Evolutionary conservation across 1,284 basidiomycete genomes (phyloP).

Genomic region (Puccinia coronata): DNA sequence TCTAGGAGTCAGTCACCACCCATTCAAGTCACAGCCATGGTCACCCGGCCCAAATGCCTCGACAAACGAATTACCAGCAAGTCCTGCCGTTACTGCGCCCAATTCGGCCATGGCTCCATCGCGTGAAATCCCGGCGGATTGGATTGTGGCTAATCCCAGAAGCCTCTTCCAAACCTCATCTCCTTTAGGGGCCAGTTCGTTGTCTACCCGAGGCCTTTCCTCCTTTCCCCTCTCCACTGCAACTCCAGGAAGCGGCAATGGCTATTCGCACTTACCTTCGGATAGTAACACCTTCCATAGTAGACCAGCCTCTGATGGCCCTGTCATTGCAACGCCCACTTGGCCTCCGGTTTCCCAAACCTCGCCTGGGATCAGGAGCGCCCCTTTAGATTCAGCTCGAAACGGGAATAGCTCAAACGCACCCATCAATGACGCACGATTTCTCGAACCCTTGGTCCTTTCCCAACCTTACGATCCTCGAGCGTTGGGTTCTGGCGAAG

Average conservation of each 20-base stretch:
- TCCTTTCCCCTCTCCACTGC: conserved; percentile 12
- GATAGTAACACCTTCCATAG: conserved; percentile 29
- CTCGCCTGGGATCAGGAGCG: conserved; percentile 8
- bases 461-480: conserved; percentile 43
- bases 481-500: background rate
- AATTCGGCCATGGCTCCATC: conserved; percentile 14
- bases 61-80: background rate
- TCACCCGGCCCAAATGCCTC: conserved; percentile 3
- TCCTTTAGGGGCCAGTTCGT: conserved; percentile 1
- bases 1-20: conserved; percentile 6
- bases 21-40: conserved; percentile 22
- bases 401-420: background rate
- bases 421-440: background rate
- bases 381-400: background rate
- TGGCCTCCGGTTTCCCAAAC: conserved; percentile 22
- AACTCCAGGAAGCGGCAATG: background rate
- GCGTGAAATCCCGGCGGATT: conserved; percentile 37
- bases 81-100: conserved; percentile 5
- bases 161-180: conserved; percentile 35
- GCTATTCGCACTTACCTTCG: conserved; percentile 13
- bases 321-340: background rate
- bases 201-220: background rate
- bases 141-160: conserved; percentile 30
- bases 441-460: conserved; percentile 44
- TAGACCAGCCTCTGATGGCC: conserved; percentile 2